Base-by-base conservation (phyloP, 768 basidiomycete species). In the Podaxis sp. region DNA sequence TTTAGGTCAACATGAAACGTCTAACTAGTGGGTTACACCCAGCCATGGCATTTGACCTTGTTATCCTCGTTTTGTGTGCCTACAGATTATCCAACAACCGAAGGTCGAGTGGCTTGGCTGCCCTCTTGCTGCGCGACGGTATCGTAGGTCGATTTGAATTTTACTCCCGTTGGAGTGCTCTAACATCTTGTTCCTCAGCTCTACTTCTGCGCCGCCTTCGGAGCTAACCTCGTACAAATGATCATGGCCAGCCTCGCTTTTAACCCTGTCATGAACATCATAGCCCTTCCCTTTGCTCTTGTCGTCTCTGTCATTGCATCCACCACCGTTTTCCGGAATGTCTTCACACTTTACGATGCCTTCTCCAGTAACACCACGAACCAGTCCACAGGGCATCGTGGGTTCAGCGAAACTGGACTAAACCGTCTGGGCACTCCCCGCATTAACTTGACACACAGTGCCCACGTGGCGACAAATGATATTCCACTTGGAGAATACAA, bases 221-320 rank as follows among this genome's bases (percentile, higher is more conserved):
- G 66, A 35, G 72, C 73, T 47, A 75, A 75, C 61, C 63, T 75
- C 21, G 57, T 74, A 1, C 74, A 72, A 59, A 75, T 70, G 25
- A 61, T 75, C 58, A 66, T 73, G 56, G 72, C 72, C 4, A 54
- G 66, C 5, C 66, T 75, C 3, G 68, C 68, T 1, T 64, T 72
- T 25, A 73, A 75, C 55, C 74, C 74, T 9, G 71, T 73, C 21
- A 71, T 75, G 71, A 73, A 73, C 63, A 70, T 73, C 55, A 71
- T 73, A 35, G 66, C 67, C 3, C 65, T 75, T 4, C 70, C 74
- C 1, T 75, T 73, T 61, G 72, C 72, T 4, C 62, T 71, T 35
- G 72, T 75, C n/a, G 71, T 75, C 11, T 73, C 72, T 14, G 72
- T 69, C n/a, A 73, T 74, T 18, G 74, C 73, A 0, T 66, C 73